Evolutionary conservation across 2,329 filamentous ascomycete species (phyloP), one percentile per base, ranked within the genome.

Genomic region (Huntiella bhutanensis): DNA sequence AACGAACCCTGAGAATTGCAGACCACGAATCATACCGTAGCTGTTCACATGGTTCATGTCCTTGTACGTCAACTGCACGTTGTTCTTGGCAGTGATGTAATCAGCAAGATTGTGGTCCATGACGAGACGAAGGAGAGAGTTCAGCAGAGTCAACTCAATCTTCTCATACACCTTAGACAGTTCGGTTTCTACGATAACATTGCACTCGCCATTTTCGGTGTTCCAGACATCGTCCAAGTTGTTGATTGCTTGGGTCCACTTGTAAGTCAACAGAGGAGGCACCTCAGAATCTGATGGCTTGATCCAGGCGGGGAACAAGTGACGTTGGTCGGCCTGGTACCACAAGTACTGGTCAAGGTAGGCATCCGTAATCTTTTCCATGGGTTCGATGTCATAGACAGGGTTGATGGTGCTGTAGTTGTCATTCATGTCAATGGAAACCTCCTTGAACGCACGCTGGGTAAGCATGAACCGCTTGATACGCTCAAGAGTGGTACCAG

Each of bases 21-120:
- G 71, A 54, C 92, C 91, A 56, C 91, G 85, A 56, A 98, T 95
- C 81, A 98, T 82, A 54, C 91, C 91, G 59, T 96, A 98, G 59
- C 85, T 92, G 64, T 98, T 98, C 59, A 92, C 91, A 58, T 98
- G 91, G 58, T 95, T 96, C 91, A 98, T 98, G 56, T 98, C 91
- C 67, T 98, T 98, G 70, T 98, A 98, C 52, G 92, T 95, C 52
- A 98, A 73, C 60, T 95, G 88, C 10, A 98, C 91, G 58, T 98
- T 98, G 69, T 98, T 98, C 74, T 98, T 98, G 34, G 88, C 86
- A 1, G 88, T 95, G 58, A 98, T 98, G 64, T 98, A 98, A 61
- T 98, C 92, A 4, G 91, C 91, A 65, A 98, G 65, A 60, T 98
- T 98, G 70, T 98, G 91, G 56, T 98, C 92, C 92, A 98, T 98